phyloP scores from a whole-genome alignment of 2,329 filamentous ascomycete species.

The Aspergillus transmontanensis region DNA sequence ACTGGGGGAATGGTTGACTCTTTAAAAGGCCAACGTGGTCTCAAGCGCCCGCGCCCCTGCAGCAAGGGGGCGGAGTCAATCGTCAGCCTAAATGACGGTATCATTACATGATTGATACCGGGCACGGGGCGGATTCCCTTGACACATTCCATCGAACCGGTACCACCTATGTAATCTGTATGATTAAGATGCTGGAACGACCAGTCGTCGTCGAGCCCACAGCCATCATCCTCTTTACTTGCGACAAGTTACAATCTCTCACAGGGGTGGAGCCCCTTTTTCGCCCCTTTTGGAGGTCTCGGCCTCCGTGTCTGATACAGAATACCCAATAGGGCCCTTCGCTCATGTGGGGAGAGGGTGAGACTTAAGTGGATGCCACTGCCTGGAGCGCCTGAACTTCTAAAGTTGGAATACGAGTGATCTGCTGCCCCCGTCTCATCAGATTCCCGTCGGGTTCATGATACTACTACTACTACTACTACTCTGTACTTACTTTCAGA shows the following conservation, averaged over 20 bases:
- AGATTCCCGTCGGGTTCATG: neutral
- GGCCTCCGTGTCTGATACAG: neutral
- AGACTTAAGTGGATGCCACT: neutral
- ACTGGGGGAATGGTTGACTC: constrained; percentile 24
- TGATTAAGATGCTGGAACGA: neutral
- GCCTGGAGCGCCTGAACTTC: neutral
- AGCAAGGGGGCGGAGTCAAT: constrained; percentile 24
- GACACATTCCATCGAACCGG: neutral
- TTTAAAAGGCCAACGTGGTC: constrained; percentile 48
- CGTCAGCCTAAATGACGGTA: constrained; percentile 21
- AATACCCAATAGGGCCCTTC: neutral
- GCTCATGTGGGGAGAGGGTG: neutral
- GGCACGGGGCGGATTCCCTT: neutral
- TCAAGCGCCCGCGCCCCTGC: constrained; percentile 20
- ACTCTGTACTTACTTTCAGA: too few relatives aligned
- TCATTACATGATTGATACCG: constrained; percentile 11
- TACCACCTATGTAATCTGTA: neutral
- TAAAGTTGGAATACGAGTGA: constrained; percentile 2
- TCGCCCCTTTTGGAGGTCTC: neutral
- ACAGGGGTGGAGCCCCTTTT: neutral
- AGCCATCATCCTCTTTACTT: neutral
- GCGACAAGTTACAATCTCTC: neutral
- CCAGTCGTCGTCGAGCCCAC: neutral
- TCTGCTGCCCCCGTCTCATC: neutral
- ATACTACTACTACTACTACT: too few relatives aligned